Base-by-base conservation (phyloP, 768 basidiomycete species). In the Xerocomus potaroensis region DNA sequence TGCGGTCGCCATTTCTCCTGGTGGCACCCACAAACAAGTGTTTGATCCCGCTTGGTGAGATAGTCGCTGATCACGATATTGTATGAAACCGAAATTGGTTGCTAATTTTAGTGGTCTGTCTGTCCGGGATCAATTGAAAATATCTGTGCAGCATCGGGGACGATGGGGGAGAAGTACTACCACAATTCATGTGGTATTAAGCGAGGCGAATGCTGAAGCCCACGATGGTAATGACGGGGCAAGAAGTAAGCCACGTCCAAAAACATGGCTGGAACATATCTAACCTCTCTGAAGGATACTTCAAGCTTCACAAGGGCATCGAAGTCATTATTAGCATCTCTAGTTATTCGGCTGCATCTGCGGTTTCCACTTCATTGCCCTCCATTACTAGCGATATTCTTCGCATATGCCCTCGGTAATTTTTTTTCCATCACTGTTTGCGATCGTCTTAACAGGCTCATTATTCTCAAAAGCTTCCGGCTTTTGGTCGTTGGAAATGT, bases 381-480 rank as follows among this genome's bases (percentile, higher is more conserved):
- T 24, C 40, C 12, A 31, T 7, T 7, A 41, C 41, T 15, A 14
- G 19, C 8, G 4, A 22, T 9, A 30, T 41, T 29, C 29, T 41
- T 31, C 10, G 24, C 14, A 41, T 41, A 43, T 43, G 42, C 8
- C 42, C 33, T 43, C 42, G 42, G 42, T 43, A 16, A 43, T 16
- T 26, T 11, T 26, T 19, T 12, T 34, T 4, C 16, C 15, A 5
- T 34, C n/a, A n/a, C n/a, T n/a, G n/a, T 24, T 14, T 8, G 12
- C 8, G 11, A 14, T 14, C 1, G 16, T 12, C 11, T n/a, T n/a
- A n/a, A 6, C 32, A 12, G 8, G 16, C 23, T 43, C 24, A 43
- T 43, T 14, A 4, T 24, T 19, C 10, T 27, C n/a, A 7, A 12
- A 43, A 43, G 42, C 3, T 43, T 43, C 32, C 42, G 33, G 19